Evolutionary conservation across 2,329 filamentous ascomycete species (phyloP).

Genomic region (Alternaria ventricosa): DNA sequence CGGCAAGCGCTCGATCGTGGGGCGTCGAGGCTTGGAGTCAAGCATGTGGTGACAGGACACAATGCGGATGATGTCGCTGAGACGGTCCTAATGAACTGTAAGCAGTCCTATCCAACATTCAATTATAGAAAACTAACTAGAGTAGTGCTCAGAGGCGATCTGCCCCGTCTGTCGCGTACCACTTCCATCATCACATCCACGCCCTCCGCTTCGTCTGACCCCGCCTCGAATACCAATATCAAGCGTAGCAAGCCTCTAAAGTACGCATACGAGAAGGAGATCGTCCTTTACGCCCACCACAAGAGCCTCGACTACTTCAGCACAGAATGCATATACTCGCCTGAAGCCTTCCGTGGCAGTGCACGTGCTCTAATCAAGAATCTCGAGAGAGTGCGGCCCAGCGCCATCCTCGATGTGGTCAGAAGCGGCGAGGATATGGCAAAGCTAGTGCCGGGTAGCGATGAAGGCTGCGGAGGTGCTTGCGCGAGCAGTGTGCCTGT

Average conservation of each 20-base stretch:
- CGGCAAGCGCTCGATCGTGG: constrained; percentile 93
- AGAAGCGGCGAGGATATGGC: constrained; percentile 97
- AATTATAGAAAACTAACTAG: no score
- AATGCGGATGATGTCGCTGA: constrained; percentile 98
- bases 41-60: constrained; percentile 95
- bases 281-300: constrained; percentile 96
- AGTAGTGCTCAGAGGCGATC: constrained; percentile 78
- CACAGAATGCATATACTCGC: constrained; percentile 98
- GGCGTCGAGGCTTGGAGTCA: constrained; percentile 83
- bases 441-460: constrained; percentile 70
- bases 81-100: constrained; percentile 91
- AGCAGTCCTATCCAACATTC: no score
- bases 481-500: constrained; percentile 43
- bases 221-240: constrained; percentile 72
- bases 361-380: constrained; percentile 94
- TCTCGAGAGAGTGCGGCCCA: constrained; percentile 88
- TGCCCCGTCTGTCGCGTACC: constrained; percentile 84
- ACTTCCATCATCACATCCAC: constrained; percentile 81
- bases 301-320: constrained; percentile 98
- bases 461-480: constrained; percentile 43
- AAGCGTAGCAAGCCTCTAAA: constrained; percentile 97
- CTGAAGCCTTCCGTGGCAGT: constrained; percentile 93
- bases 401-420: constrained; percentile 93
- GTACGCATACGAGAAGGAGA: constrained; percentile 99
- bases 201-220: constrained; percentile 60